Evolutionary conservation across 192 early-diverging fungal species (phyloP).

Genomic region (Umbelopsis sp.): DNA sequence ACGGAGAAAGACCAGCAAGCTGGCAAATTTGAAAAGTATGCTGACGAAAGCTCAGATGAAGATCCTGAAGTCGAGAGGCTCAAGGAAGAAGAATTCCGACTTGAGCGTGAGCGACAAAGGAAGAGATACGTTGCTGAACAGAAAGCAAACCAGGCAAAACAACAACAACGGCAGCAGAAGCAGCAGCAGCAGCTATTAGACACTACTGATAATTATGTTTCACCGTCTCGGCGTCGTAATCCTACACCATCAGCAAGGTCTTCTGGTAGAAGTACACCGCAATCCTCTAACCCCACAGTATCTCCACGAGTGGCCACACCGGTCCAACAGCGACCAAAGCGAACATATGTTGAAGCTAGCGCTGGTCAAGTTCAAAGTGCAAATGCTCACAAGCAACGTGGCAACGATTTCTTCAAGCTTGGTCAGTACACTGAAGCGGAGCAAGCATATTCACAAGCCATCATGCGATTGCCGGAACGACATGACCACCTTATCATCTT

Average conservation of each 20-base stretch:
- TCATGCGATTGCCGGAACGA: conserved; percentile 57
- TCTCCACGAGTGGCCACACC: conserved; percentile 17
- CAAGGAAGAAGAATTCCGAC: conserved; percentile 22
- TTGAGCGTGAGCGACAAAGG: conserved; percentile 8
- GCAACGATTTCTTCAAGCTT: conserved; percentile 85
- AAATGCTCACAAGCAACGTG: conserved; percentile 54
- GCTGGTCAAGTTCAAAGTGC: conserved; percentile 40
- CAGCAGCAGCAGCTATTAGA: conserved; percentile 30
- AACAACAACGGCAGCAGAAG: too few species aligned
- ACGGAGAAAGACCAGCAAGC: conserved; percentile 15
- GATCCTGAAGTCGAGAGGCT: neutral
- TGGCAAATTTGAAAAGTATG: conserved; percentile 15
- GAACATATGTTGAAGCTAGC: conserved; percentile 43
- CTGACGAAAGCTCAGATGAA: conserved; percentile 8
- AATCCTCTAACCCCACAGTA: neutral
- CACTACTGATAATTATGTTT: conserved; percentile 40
- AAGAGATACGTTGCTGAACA: conserved; percentile 17
- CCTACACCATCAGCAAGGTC: conserved; percentile 2
- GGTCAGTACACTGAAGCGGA: conserved; percentile 87
- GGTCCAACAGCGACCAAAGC: conserved; percentile 32
- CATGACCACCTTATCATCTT: conserved; percentile 70
- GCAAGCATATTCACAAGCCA: conserved; percentile 66
- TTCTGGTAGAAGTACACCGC: conserved; percentile 13
- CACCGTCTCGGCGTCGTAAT: conserved; percentile 35
- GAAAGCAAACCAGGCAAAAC: conserved; percentile 2